These are phyloP conservation scores for Bryoglossum gracile DNA, from an alignment of 495 filamentous ascomycete species.

Conservation along the genomic window DNA sequence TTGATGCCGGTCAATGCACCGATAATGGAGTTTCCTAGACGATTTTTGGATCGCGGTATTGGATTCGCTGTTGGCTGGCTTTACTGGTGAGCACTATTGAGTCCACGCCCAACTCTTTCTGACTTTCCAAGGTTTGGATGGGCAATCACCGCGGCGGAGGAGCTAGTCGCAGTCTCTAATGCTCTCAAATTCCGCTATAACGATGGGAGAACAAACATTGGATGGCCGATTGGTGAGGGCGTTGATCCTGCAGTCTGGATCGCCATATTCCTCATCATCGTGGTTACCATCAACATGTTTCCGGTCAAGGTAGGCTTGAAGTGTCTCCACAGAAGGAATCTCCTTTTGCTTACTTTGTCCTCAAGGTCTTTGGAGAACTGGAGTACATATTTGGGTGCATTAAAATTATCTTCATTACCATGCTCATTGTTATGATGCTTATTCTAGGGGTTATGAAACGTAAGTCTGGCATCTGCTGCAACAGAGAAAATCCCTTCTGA, in stretches of 20 bases:
- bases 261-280: conserved; percentile 33
- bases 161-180: conserved; percentile 38
- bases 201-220: conserved; percentile 32
- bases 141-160: conserved; percentile 31
- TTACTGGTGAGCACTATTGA: conserved; percentile 36
- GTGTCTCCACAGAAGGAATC: background rate
- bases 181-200: conserved; percentile 39
- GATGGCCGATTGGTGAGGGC: conserved; percentile 29
- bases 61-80: conserved; percentile 49
- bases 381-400: conserved; percentile 41
- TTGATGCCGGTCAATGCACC: conserved; percentile 44
- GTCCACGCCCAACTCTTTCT: background rate
- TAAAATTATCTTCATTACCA: conserved; percentile 40
- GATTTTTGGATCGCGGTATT: conserved; percentile 40
- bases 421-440: conserved; percentile 38
- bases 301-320: conserved; percentile 31
- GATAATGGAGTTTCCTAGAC: conserved; percentile 42
- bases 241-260: conserved; percentile 39
- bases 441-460: conserved; percentile 28
- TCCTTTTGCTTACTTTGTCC: background rate
- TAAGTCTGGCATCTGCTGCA: conserved; percentile 10
- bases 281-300: conserved; percentile 36
- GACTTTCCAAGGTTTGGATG: conserved; percentile 35
- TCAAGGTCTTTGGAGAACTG: conserved; percentile 38
- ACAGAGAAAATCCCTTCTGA: background rate